These are phyloP conservation scores for Saccharomyces hybrid DNA, from an alignment of 1,139 yeast genomes.

Conservation along the genomic window DNA sequence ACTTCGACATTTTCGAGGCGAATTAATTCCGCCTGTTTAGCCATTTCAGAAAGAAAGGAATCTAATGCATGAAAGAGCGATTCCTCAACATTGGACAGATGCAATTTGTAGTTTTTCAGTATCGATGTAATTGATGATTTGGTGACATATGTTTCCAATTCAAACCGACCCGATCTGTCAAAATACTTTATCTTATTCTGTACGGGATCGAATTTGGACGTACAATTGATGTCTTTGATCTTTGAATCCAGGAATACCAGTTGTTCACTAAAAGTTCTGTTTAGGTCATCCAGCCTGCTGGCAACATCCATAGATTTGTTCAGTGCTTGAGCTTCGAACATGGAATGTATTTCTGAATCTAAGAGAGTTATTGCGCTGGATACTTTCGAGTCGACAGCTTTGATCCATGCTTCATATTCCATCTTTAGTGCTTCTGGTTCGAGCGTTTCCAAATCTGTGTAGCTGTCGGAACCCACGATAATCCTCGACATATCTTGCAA, in stretches of 20 bases:
- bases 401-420: slow-evolving; percentile 11
- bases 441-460: background rate
- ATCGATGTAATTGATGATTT: slow-evolving; percentile 53
- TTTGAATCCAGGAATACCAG: background rate
- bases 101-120: slow-evolving; percentile 34
- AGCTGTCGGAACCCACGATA: background rate
- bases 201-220: slow-evolving; percentile 38
- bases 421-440: background rate
- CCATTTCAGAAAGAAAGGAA: background rate
- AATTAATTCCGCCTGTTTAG: slow-evolving; percentile 33
- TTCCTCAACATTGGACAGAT: slow-evolving; percentile 11
- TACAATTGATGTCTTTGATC: slow-evolving; percentile 44
- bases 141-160: slow-evolving; percentile 37
- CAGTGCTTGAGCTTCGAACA: background rate
- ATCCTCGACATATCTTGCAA: background rate
- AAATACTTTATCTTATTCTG: slow-evolving; percentile 35
- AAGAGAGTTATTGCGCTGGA: background rate
- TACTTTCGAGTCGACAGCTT: slow-evolving; percentile 1
- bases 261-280: background rate
- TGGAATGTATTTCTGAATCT: background rate
- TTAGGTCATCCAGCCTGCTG: background rate
- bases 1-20: slow-evolving; percentile 55
- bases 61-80: background rate
- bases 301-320: background rate
- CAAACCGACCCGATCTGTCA: slow-evolving; percentile 30